These are phyloP conservation scores for Corymbia calophylla DNA, from an alignment of 441 rosid species.

Conservation along the genomic window DNA sequence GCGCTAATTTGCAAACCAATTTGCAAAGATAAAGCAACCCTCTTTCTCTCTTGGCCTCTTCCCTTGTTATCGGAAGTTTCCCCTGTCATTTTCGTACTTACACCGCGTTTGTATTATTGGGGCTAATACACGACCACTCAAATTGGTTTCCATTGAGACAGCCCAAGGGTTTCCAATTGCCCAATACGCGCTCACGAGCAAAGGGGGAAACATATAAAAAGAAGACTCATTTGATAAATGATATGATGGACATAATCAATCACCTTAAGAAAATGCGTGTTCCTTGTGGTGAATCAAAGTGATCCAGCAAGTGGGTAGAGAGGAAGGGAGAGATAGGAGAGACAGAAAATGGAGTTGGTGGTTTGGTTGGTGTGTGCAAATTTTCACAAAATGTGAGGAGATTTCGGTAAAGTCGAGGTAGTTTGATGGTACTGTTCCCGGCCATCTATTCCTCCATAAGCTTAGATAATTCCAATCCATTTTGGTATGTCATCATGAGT, in stretches of 20 bases:
- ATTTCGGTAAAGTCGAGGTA: neutral
- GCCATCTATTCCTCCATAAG: neutral
- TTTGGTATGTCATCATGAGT: neutral
- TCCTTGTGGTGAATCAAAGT: neutral
- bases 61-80: slow-evolving; percentile 19
- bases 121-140: neutral
- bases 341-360: neutral
- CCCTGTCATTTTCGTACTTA: slow-evolving; percentile 22
- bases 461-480: neutral
- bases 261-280: neutral
- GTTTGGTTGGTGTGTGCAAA: neutral
- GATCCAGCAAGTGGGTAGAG: neutral
- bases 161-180: neutral
- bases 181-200: neutral
- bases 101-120: neutral
- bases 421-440: neutral
- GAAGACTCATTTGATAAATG: neutral
- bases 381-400: neutral
- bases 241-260: neutral
- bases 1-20: neutral
- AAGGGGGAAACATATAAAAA: neutral
- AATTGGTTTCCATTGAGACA: neutral
- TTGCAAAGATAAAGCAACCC: neutral
- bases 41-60: slow-evolving; percentile 13
- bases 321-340: neutral